A percentile compares a stretch with the other conserved stretches of the same genome.
Conservation (phyloP, 495 filamentous ascomycete species). For the Penicillium egyptiacum region DNA sequence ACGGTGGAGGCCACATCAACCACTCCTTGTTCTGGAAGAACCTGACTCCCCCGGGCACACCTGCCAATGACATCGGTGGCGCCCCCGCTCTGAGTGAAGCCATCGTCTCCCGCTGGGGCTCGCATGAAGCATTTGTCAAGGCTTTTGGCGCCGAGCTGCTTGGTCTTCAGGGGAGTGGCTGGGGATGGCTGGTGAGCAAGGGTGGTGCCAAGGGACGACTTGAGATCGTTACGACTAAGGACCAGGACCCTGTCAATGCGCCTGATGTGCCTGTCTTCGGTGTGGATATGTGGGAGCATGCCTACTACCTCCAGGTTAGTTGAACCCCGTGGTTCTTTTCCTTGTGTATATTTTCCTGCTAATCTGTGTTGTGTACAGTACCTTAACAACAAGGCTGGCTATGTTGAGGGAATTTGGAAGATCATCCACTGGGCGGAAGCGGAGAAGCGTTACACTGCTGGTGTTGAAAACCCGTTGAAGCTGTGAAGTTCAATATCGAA, state of each 20-base stretch:
- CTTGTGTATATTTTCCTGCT: neutral
- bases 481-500: constrained; percentile 10
- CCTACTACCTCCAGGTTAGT: constrained; percentile 60
- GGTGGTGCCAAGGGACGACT: constrained; percentile 63
- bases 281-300: constrained; percentile 97
- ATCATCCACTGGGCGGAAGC: constrained; percentile 94
- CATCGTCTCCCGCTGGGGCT: constrained; percentile 72
- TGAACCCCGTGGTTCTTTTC: neutral
- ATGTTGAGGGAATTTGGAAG: constrained; percentile 92
- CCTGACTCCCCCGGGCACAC: constrained; percentile 63
- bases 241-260: constrained; percentile 86
- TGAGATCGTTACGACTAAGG: constrained; percentile 71
- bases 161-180: constrained; percentile 88
- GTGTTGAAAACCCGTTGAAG: constrained; percentile 32
- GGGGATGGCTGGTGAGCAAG: constrained; percentile 86
- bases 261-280: constrained; percentile 78
- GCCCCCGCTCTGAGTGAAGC: constrained; percentile 54
- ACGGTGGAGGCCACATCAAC: constrained; percentile 92
- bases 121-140: constrained; percentile 63
- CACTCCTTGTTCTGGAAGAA: constrained; percentile 94
- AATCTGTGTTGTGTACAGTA: constrained; percentile 61
- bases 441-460: constrained; percentile 67
- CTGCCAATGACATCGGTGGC: constrained; percentile 64
- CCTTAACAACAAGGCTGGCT: constrained; percentile 93
- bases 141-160: constrained; percentile 71